Evolutionary conservation across 179 eudicot genomes (phyloP).

Genomic region (Nepenthes alata): DNA sequence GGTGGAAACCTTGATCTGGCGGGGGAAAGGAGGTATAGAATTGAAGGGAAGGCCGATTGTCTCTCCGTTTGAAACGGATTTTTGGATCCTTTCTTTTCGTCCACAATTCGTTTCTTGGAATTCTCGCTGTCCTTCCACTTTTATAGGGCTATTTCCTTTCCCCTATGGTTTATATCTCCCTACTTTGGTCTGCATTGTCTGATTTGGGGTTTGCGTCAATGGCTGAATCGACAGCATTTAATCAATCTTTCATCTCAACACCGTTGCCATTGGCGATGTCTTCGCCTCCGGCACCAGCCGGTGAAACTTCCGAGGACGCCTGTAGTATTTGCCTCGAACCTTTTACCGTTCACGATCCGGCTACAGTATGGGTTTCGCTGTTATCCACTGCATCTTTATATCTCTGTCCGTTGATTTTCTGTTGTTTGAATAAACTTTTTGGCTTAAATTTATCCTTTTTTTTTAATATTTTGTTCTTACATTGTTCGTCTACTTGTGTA

Average conservation of each 20-base stretch:
- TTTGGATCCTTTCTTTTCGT: constrained; percentile 1
- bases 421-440: no score
- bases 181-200: background rate
- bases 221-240: constrained; percentile 17
- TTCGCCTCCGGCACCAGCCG: constrained; percentile 13
- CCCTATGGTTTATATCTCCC: background rate
- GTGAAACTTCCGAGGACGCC: constrained; percentile 30
- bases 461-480: no score
- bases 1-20: no score
- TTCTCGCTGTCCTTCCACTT: background rate
- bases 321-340: constrained; percentile 82
- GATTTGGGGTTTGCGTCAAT: constrained; percentile 8
- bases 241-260: constrained; percentile 9
- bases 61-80: no score
- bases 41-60: no score
- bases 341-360: constrained; percentile 42
- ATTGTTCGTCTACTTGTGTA: no score
- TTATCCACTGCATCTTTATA: background rate
- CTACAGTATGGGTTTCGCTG: constrained; percentile 29
- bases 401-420: no score
- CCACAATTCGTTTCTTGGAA: constrained; percentile 1
- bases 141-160: constrained; percentile 2
- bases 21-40: no score
- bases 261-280: constrained; percentile 10
- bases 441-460: no score